Base-by-base conservation (phyloP, 495 filamentous ascomycete genomes). In the Pyronema omphalodes region DNA sequence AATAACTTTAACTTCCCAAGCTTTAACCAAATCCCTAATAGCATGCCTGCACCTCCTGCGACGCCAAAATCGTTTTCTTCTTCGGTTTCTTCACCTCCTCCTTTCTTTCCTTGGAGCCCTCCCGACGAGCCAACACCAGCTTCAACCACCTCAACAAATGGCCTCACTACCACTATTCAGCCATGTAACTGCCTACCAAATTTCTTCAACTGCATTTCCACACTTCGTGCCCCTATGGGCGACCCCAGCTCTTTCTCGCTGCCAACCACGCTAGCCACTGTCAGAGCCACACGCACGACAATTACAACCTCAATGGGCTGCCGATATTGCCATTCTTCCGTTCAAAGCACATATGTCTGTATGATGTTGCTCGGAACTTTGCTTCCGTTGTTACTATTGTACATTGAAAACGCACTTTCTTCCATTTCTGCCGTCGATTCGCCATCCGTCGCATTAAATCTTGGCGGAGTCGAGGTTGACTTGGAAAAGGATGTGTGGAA, bases 311-410 rank as follows among this genome's bases (percentile, higher is more conserved):
- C 52, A 3, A 44, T 46, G 29, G 17, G 15, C 14, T 54, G 52
- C 35, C 41, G 23, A n/a, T 46, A 54, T 29, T 54, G 52, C 19
- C 52, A 54, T 29, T 54, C 40, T 9, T 45, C 52, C 9, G 29
- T 46, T 7, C 52, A 54, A 35, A 36, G 29, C 39, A 46, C 52
- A n/a, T 54, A 54, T 19, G 41, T 54, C 9, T 54, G 52, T 19
- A 54, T 54, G 40, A 54, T 54, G 52, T 18, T 54, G 52, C 52
- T 54, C 2, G 52, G 52, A 7, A 54, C 52, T 14, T 19, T 54
- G 7, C 9, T 54, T 9, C 52, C 52, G 12, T 23, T 54, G 19
- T 41, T 54, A 14, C 37, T 54, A n/a, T 9, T 54, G 9, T 54
- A 45, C 52, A 54, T 54, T 41, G 52, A 54, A 19, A 54, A 35